These are phyloP conservation scores for Podospora tetraspora DNA, from an alignment of 495 filamentous ascomycete genomes.

Conservation along the genomic window DNA sequence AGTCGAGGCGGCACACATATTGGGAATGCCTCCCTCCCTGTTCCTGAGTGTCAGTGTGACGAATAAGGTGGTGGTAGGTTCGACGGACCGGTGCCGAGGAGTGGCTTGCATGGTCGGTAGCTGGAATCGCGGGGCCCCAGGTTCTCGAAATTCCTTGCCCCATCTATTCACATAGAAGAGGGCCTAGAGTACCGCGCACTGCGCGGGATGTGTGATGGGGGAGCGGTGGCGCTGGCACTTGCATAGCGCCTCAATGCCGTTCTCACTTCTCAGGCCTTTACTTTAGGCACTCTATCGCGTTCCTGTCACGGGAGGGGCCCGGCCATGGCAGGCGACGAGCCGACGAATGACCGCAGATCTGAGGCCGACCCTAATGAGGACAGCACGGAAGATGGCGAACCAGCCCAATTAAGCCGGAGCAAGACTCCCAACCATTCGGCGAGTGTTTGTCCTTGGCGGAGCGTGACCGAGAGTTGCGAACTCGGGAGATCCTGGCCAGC, in stretches of 20 bases:
- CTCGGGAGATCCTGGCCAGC: conserved; percentile 2
- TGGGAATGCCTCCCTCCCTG: conserved; percentile 22
- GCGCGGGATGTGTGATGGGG: conserved; percentile 13
- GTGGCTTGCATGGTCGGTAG: conserved; percentile 26
- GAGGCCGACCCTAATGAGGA: conserved; percentile 10
- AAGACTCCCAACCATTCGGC: conserved; percentile 11
- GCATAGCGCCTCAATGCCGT: conserved; percentile 26
- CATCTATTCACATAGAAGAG: conserved; percentile 35
- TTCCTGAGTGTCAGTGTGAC: conserved; percentile 16
- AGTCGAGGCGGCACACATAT: conserved; percentile 25
- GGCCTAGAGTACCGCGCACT: conserved; percentile 23
- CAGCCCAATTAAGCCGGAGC: conserved; percentile 22
- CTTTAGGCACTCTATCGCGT: conserved; percentile 26
- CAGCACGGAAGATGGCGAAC: conserved; percentile 21
- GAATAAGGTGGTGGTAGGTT: conserved; percentile 12
- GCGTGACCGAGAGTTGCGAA: neutral
- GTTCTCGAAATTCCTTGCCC: conserved; percentile 14
- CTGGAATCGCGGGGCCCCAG: conserved; percentile 30
- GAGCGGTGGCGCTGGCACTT: conserved; percentile 19
- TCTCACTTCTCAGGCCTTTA: conserved; percentile 14
- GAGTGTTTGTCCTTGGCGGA: conserved; percentile 2
- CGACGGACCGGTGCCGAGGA: conserved; percentile 13
- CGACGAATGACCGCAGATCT: conserved; percentile 8
- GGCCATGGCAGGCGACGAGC: conserved; percentile 10
- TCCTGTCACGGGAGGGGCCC: conserved; percentile 16